Base-by-base conservation (phyloP, 2,329 filamentous ascomycete genomes). In the Curvularia spicifera region DNA sequence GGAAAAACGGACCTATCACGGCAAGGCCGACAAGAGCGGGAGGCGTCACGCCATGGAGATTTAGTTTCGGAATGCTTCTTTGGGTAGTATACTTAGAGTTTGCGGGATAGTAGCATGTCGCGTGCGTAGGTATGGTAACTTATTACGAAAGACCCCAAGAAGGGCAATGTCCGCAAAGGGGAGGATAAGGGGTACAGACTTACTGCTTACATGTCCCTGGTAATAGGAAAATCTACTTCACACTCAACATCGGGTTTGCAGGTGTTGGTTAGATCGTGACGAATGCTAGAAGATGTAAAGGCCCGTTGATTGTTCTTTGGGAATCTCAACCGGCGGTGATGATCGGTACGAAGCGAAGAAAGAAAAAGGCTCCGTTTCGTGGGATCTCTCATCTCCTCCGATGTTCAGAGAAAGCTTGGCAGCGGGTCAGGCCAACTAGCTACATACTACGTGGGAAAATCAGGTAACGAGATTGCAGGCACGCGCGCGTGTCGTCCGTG, bases 381-480 rank as follows among this genome's bases (percentile, higher is more conserved):
- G 33, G 12, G 33, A 31, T 12, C 29, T 12, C 29, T 12, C 29
- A 4, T 31, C 10, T 31, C 29, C 9, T 6, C 33, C 15, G 4
- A 2, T 35, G 45, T 39, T 15, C 33, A 28, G 5, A 37, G 3
- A 39, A 37, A 37, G 15, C 35, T 37, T 37, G 35, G n/a, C 53
- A 55, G 46, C 22, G 53, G 53, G 4, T 33, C 24, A 50, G 39
- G 53, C 13, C 10, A 31, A 8, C 29, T 31, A 31, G 29, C 29
- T 31, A 31, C 29, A 31, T 31, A 31, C 9, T 29, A 46, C n/a
- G 28, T n/a, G 8, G 31, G 28, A 33, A 4, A 20, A 10, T 20
- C 28, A 42, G 39, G 39, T 18, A 5, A 13, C 20, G 39, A 42
- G 35, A 37, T 37, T n/a, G 5, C 7, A 5, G 6, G 15, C 15